Conservation (phyloP, 2,329 filamentous ascomycete genomes). For the Apiospora koreana region DNA sequence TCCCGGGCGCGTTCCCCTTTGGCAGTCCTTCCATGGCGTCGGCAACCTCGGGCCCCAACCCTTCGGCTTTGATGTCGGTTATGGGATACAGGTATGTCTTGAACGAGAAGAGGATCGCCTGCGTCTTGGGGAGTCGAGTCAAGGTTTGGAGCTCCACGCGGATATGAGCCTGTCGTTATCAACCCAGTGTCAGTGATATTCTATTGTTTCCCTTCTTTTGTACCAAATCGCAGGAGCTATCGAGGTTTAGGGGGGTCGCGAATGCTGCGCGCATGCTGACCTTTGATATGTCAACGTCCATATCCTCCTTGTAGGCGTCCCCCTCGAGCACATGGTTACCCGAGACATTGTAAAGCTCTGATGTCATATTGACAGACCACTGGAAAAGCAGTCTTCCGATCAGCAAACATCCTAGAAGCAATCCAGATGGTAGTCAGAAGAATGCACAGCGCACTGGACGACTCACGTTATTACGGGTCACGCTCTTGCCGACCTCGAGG, state of each 20-base stretch:
- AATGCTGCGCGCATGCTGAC: conserved; percentile 23
- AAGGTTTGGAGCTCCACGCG: conserved; percentile 55
- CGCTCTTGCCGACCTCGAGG: conserved; percentile 48
- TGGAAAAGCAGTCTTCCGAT: background rate
- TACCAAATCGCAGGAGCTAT: no score
- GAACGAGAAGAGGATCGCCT: conserved; percentile 54
- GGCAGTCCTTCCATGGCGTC: conserved; percentile 55
- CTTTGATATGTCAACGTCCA: conserved; percentile 40
- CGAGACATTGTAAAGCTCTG: conserved; percentile 40
- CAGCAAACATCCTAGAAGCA: background rate
- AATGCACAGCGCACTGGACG: no score
- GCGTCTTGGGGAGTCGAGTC: conserved; percentile 47
- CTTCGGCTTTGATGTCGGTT: conserved; percentile 49
- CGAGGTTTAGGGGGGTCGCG: background rate
- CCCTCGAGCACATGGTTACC: conserved; percentile 39
- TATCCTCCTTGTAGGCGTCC: conserved; percentile 34
- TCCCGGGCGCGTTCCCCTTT: conserved; percentile 51
- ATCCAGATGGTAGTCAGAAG: background rate
- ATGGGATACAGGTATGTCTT: conserved; percentile 56
- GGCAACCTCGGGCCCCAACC: conserved; percentile 46
- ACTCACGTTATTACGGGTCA: conserved; percentile 52
- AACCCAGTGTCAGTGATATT: background rate
- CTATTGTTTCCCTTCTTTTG: no score
- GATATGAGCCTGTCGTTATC: conserved; percentile 33
- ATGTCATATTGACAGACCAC: conserved; percentile 23